These are phyloP conservation scores for Sonneratia alba DNA, from an alignment of 345 rosid species.

Conservation along the genomic window DNA sequence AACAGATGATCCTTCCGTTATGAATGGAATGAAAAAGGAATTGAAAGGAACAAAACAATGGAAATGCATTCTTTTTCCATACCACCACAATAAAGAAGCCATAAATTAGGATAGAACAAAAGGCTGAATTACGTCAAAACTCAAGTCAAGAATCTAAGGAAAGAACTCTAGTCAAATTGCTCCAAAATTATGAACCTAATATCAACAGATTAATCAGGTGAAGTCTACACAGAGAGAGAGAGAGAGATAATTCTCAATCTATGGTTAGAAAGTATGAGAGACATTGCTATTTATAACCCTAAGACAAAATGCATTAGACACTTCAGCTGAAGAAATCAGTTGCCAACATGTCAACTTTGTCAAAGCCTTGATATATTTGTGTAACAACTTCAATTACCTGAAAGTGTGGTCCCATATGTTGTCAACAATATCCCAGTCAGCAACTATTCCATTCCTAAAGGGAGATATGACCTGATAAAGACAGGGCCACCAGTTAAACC, in stretches of 20 bases:
- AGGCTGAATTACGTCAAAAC: neutral
- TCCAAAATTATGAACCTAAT: neutral
- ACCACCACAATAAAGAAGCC: neutral
- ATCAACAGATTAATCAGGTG: neutral
- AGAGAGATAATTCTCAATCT: neutral
- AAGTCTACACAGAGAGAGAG: neutral
- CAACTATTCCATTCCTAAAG: constrained; percentile 82
- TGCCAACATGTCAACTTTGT: neutral
- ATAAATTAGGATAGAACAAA: neutral
- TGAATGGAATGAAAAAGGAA: neutral
- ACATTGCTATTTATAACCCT: neutral
- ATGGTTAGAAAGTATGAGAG: neutral
- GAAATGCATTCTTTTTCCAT: neutral
- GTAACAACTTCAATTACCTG: constrained; percentile 26
- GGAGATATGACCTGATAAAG: constrained; percentile 65
- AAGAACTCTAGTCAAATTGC: neutral
- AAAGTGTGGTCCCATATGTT: constrained; percentile 97
- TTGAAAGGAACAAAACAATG: neutral
- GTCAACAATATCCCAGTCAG: constrained; percentile 93
- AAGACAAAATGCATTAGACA: neutral
- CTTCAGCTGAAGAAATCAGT: neutral
- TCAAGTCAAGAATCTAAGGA: neutral
- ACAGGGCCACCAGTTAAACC: constrained; percentile 8
- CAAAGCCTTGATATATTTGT: neutral
- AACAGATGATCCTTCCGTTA: neutral